Base-by-base conservation (phyloP, 2,329 filamentous ascomycete genomes). In the Westerdykella sp. region DNA sequence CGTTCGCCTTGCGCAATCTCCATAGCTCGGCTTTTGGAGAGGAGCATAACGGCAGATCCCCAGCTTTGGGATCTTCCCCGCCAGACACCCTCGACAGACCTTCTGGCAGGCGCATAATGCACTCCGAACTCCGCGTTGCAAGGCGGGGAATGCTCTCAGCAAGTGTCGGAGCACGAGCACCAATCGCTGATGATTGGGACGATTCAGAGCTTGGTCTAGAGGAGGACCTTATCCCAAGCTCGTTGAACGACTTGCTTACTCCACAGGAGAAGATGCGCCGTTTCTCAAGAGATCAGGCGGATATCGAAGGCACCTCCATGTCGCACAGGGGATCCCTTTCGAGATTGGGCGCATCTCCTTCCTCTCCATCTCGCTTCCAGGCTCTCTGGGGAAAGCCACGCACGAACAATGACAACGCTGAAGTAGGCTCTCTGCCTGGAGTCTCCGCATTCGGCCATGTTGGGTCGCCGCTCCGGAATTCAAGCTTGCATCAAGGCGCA, bases 151-250 rank as follows among this genome's bases (percentile, higher is more conserved):
- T 81, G 60, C 67, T 82, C 46, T 83, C 80, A 14, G 75, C 79
- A 4, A 83, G 79, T 59, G 69, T 83, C 10, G 63, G 80, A 66
- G 60, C 76, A 64, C 46, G 62, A 11, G 54, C 62, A 4, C 69
- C 71, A 1, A 62, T 63, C 44, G 59, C 63, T 4, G 45, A 53
- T 43, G 66, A 70, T 7, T 77, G 81, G 51, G 78, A 81, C 40
- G 68, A 82, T 60, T 14, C 32, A 13, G 67, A 82, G 43, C 68
- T 69, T 35, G 70, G 70, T 32, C 66, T 71, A 48, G 87, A 95
- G 64, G 90, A 95, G 59, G 89, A 95, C 58, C 87, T 93, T 57
- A 75, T 97, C 9, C 93, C 91, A 0, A 85, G 75, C 22, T 79
- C 75, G 43, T 65, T 84, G 37, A 78, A 80, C 49, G 80, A 84